These are phyloP conservation scores for Calonectria fujianensis DNA, from an alignment of 2,329 filamentous ascomycete species.

Conservation along the genomic window DNA sequence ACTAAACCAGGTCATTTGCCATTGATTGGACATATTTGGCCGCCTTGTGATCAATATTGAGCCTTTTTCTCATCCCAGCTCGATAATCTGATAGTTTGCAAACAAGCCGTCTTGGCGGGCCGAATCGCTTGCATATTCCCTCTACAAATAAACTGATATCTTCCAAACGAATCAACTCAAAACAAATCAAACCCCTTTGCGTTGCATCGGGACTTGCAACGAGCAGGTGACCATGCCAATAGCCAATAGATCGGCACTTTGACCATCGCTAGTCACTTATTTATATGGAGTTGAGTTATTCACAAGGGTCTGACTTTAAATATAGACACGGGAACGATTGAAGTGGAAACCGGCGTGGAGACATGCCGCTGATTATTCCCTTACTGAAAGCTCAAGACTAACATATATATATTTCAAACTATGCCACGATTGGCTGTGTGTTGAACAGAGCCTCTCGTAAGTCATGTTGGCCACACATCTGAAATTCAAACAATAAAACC, in stretches of 20 bases:
- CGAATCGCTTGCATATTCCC: background rate
- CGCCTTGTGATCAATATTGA: background rate
- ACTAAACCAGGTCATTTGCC: background rate
- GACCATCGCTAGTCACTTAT: background rate
- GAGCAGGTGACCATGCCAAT: background rate
- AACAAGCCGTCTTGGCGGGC: background rate
- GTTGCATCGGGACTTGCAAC: background rate
- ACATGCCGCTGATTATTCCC: background rate
- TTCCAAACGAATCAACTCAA: background rate
- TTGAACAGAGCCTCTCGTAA: slow-evolving; percentile 4
- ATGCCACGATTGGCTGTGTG: slow-evolving; percentile 14
- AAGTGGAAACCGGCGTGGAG: no score
- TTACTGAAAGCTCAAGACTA: background rate
- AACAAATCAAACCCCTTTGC: background rate
- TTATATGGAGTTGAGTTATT: background rate
- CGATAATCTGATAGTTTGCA: background rate
- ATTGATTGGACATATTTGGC: background rate
- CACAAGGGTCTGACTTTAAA: background rate
- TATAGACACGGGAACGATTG: no score
- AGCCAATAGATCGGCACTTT: background rate
- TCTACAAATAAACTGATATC: background rate
- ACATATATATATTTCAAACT: slow-evolving; percentile 8
- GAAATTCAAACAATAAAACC: background rate
- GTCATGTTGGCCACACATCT: background rate
- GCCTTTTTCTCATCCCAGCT: background rate